Base-by-base conservation (phyloP, 371 early-diverging fungal genomes). In the Choanephora cucurbitarum region DNA sequence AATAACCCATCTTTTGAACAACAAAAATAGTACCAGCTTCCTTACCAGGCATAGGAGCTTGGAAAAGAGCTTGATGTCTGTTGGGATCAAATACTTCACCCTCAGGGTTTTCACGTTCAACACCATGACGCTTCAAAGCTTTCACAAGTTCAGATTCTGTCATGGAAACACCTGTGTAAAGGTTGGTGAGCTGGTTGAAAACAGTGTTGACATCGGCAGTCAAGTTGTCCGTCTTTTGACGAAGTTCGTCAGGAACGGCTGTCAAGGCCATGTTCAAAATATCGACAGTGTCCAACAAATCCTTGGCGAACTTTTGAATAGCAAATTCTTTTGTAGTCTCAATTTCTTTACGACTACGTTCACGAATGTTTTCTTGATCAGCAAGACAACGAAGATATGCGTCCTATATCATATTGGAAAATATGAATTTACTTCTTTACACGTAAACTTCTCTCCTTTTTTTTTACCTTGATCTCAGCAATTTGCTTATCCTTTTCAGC, bases 231-330 rank as follows among this genome's bases (percentile, higher is more conserved):
- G 64, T 67, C 64, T 73, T 70, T 52, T 58, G 46, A 55, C 71
- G 73, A 34, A 74, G 46, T 14, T 65, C 63, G 31, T 66, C 66
- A 15, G 93, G 91, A 5, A 93, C 92, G 32, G 91, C 76, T 24
- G 83, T 77, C 47, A 99, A 73, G 3, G 99, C 98, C 75, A 97
- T 75, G 43, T 76, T 79, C 61, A 99, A 80, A 49, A 96, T 88
- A 70, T 99, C 99, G 14, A 91, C 93, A 0, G 94, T 92, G 32
- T 89, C 88, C n/a, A 99, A 77, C 34, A 99, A 73, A 63, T 99
- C 98, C 75, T 94, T 97, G 67, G 96, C 96, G 69, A 99, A 99
- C 80, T 92, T 93, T 71, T 92, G 92, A 64, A 97, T 94, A 1
- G 97, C 93, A 70, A 84, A 96, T 22, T 86, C 82, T 49, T 88